Evolutionary conservation across 176 grass and related monocot species (phyloP), one percentile per base, ranked within the genome.

Genomic region (Aegilops speltoides): DNA sequence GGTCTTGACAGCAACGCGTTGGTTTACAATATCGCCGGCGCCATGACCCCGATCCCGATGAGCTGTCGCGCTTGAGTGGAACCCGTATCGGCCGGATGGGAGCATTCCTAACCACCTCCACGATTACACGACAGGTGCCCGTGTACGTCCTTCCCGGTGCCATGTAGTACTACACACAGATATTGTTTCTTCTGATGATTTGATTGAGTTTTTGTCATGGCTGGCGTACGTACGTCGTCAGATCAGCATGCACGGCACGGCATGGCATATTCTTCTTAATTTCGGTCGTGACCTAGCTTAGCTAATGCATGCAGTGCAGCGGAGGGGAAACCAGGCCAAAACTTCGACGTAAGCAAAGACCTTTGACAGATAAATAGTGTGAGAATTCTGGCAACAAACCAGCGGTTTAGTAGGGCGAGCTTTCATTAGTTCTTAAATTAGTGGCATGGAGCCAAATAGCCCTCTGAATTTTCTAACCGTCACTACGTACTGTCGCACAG

Each of bases 51-150:
- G 45, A 48, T 48, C 45, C 73, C 73, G 46, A 52, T 76, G 73
- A 76, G 81, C 82, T 87, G 91, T 94, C 87, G 79, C 91, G 23
- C 68, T 79, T 68, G 87, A 82, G 61, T 85, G 84, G 88, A 88
- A 81, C 85, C 82, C 85, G 90, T 86, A 89, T 78, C 31, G 70
- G 82, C 91, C 73, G 25, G 91, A 90, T 85, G 88, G 88, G 60
- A 88, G 87, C 84, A 86, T 74, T 20, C 84, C 91, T 86, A 93
- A 91, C 86, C 76, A 96, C 82, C 87, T 25, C 37, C 50, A 70
- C 48, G 77, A 82, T 81, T 23, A 82, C 78, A 52, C 61, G 78
- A 90, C 88, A 90, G 82, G 64, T 22, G 54, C 54, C 54, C 54
- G 19, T 19, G 50, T 7, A 50, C 48, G 48, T 52, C 14, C 5